phyloP scores from a whole-genome alignment of 495 filamentous ascomycete species.

The Annulohypoxylon bovei region DNA sequence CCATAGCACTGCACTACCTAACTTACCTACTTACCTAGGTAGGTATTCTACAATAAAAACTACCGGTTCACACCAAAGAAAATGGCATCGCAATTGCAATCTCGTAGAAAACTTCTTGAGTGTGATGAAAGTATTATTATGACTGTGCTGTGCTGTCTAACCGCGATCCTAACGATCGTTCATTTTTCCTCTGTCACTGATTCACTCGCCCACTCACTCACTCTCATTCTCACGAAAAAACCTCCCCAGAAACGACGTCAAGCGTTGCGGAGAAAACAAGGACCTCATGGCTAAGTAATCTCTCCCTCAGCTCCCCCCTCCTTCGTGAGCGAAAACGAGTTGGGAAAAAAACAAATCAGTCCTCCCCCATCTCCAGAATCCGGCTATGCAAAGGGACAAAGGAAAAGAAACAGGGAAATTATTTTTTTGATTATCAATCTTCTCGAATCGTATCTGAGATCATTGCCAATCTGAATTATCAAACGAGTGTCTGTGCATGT shows the following conservation, averaged over 20 bases:
- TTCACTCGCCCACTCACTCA: too few relatives aligned
- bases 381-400: slow-evolving; percentile 38
- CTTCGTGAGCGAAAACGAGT: slow-evolving; percentile 25
- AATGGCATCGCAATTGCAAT: background rate
- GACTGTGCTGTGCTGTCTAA: slow-evolving; percentile 5
- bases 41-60: background rate
- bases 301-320: slow-evolving; percentile 1
- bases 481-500: slow-evolving; percentile 18
- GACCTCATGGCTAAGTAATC: background rate
- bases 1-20: background rate
- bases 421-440: slow-evolving; percentile 30
- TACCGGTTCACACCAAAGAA: slow-evolving; percentile 1
- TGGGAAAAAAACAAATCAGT: background rate
- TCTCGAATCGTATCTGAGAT: slow-evolving; percentile 20
- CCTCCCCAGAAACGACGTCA: slow-evolving; percentile 36
- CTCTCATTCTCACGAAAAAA: background rate
- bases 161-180: slow-evolving; percentile 14
- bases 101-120: background rate
- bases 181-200: too few relatives aligned
- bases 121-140: slow-evolving; percentile 37
- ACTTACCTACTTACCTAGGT: background rate
- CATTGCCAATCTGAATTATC: slow-evolving; percentile 26
- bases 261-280: slow-evolving; percentile 13
- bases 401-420: slow-evolving; percentile 9
- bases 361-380: slow-evolving; percentile 22